Percentiles rank a stretch among this genome's conserved stretches.
Evolutionary conservation across 805 yeast species (phyloP).

Genomic region (Saccharomycopsis guyanensis): DNA sequence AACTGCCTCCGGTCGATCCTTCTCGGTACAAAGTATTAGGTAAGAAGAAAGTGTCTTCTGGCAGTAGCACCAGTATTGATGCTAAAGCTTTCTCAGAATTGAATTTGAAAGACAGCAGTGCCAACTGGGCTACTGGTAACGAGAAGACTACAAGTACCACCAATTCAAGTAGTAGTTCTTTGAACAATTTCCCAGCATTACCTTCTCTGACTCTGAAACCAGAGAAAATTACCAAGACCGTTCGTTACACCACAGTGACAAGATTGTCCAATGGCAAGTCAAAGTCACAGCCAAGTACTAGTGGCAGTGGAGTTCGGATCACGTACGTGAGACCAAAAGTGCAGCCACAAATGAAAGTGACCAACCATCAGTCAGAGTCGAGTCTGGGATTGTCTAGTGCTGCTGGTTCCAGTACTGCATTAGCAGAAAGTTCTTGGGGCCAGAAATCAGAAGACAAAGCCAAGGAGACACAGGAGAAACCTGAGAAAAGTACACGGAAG

Average conservation of each 20-base stretch:
- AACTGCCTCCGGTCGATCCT: neutral
- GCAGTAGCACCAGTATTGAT: neutral
- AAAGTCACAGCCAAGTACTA: neutral
- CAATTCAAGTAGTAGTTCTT: conserved; percentile 17
- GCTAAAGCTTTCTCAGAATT: conserved; percentile 6
- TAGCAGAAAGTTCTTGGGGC: neutral
- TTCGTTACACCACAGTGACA: conserved; percentile 9
- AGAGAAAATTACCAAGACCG: conserved; percentile 8
- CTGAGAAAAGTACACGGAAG: conserved; percentile 33
- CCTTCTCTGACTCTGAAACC: neutral
- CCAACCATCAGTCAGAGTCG: neutral
- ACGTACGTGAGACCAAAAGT: neutral
- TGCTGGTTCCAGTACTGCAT: neutral
- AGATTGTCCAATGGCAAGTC: neutral
- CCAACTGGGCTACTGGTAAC: conserved; percentile 10
- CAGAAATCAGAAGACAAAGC: neutral
- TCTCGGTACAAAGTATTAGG: neutral
- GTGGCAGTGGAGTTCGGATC: neutral
- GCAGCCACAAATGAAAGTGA: neutral
- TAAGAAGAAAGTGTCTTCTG: neutral
- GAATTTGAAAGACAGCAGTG: conserved; percentile 10
- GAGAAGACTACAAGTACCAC: neutral
- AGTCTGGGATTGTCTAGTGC: neutral
- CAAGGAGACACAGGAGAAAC: conserved; percentile 3
- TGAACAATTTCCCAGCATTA: conserved; percentile 19